These are phyloP conservation scores for Metschnikowia lachancei DNA, from an alignment of 805 yeast genomes.

Conservation along the genomic window DNA sequence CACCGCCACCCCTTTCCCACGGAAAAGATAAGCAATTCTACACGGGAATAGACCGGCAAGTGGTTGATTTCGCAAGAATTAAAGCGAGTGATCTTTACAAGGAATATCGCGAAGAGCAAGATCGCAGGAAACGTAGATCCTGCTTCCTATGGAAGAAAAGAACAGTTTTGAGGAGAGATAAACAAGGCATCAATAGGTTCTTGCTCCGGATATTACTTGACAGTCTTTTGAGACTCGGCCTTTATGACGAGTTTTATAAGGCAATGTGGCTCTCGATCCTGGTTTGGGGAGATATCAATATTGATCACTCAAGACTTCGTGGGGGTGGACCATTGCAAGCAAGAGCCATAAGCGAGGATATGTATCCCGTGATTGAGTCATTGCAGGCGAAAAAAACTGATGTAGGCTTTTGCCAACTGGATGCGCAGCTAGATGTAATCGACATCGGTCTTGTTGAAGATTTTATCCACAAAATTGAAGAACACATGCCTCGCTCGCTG, in stretches of 20 bases:
- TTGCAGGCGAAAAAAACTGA: neutral
- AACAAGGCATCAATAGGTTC: constrained; percentile 30
- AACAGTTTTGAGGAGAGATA: constrained; percentile 12
- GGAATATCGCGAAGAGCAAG: constrained; percentile 14
- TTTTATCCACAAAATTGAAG: constrained; percentile 34
- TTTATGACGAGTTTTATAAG: constrained; percentile 27
- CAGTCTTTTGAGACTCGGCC: constrained; percentile 31
- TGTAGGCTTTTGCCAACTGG: neutral
- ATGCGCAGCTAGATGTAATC: constrained; percentile 14
- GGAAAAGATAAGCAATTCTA: constrained; percentile 26
- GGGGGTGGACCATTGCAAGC: neutral
- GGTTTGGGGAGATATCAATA: constrained; percentile 33
- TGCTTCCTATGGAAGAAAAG: neutral
- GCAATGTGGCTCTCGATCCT: constrained; percentile 34
- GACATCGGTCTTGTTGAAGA: constrained; percentile 35
- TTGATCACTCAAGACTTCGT: constrained; percentile 10
- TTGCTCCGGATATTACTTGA: constrained; percentile 31
- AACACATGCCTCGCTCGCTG: constrained; percentile 19
- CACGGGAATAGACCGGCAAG: constrained; percentile 25
- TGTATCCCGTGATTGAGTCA: constrained; percentile 7
- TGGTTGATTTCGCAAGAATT: constrained; percentile 34
- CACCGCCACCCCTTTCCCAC: constrained; percentile 28
- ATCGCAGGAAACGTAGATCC: constrained; percentile 10
- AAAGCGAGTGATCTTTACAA: constrained; percentile 21
- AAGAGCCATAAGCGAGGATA: constrained; percentile 3